Conservation (phyloP, 192 early-diverging fungal genomes). For the Coemansia guatemalensis region DNA sequence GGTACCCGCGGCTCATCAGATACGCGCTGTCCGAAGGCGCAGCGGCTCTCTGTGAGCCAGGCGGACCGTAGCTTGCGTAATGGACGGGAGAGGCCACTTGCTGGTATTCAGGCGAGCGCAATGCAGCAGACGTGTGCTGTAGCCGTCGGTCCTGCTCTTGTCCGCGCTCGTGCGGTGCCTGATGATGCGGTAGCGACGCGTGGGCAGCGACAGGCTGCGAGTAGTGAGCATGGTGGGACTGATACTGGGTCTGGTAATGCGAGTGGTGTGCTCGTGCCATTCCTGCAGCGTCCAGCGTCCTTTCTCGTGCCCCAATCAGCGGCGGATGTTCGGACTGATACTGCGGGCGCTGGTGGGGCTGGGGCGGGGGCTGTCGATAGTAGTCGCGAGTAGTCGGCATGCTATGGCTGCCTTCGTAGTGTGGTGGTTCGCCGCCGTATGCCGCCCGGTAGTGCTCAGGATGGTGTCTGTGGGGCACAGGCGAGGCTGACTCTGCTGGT, state of each 20-base stretch:
- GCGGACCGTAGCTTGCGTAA: not conserved
- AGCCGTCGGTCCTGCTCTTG: not conserved
- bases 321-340: not conserved
- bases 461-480: not conserved
- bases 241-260: not conserved
- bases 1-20: not conserved
- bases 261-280: not conserved
- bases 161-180: not conserved
- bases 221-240: not conserved
- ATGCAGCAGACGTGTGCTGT: not conserved
- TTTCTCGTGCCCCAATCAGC: not conserved
- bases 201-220: not conserved
- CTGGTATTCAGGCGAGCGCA: not conserved
- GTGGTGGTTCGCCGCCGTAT: not conserved
- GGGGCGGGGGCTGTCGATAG: conserved; percentile 6
- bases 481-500: not conserved
- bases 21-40: not conserved
- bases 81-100: not conserved
- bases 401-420: conserved; percentile 1
- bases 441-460: not conserved
- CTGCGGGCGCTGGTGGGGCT: conserved; percentile 5
- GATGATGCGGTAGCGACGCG: not conserved
- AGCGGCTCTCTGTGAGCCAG: not conserved
- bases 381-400: not conserved
- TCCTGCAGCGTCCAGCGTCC: not conserved